These are phyloP conservation scores for Myriosclerotinia curreyana DNA, from an alignment of 2,329 filamentous ascomycete species.

Conservation along the genomic window DNA sequence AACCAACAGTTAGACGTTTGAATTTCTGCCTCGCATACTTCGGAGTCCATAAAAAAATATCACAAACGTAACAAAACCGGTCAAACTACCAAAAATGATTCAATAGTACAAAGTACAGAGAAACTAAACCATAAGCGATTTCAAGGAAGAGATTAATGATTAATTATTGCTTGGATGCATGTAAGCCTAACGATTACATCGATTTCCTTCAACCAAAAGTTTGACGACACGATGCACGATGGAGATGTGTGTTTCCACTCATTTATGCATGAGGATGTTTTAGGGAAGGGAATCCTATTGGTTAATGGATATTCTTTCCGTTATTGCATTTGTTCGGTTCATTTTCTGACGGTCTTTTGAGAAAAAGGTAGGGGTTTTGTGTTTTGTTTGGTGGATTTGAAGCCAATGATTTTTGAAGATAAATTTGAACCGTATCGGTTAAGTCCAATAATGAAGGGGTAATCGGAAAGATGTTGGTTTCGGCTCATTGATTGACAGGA, in stretches of 20 bases:
- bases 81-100: conserved; percentile 6
- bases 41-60: not conserved
- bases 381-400: not conserved
- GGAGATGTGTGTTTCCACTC: conserved; percentile 12
- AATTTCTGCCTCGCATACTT: conserved; percentile 11
- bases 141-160: no score
- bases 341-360: no score
- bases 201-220: conserved; percentile 14
- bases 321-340: not conserved
- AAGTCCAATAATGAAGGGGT: conserved; percentile 17
- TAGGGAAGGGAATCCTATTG: conserved; percentile 16
- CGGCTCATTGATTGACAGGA: conserved; percentile 13
- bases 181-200: conserved; percentile 9
- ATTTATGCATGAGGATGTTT: conserved; percentile 11
- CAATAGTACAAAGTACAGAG: conserved; percentile 9
- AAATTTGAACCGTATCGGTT: no score
- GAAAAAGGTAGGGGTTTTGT: no score
- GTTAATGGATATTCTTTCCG: not conserved
- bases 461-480: not conserved
- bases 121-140: not conserved
- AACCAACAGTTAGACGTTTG: not conserved
- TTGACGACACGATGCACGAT: conserved; percentile 21
- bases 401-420: not conserved
- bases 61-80: not conserved
- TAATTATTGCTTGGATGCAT: conserved; percentile 7